Base-by-base conservation (phyloP, 1,284 basidiomycete genomes). In the Ustilago hordei region DNA sequence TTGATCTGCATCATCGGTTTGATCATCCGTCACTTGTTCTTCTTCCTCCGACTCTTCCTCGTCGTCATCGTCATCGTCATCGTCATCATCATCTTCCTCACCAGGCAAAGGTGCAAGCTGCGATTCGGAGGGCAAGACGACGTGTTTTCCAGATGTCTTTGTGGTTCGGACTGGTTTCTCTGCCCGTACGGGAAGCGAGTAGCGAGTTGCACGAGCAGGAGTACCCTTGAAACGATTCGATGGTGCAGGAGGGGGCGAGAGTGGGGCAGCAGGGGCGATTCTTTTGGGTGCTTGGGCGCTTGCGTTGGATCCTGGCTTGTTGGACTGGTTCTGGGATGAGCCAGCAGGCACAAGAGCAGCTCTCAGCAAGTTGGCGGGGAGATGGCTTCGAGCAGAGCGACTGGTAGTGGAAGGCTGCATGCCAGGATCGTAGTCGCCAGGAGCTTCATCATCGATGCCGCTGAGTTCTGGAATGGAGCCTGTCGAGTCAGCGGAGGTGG, bases 81-180 rank as follows among this genome's bases (percentile, higher is more conserved):
- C 80, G 6, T 92, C 72, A 6, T 88, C 88, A 1, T 87, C 88
- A 0, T 87, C 83, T 11, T 79, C 81, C 12, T 76, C 73, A 35
- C 52, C 66, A 0, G 89, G 89, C 6, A 95, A 87, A 0, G 94
- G 93, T 66, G 91, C 92, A 1, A 95, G 93, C 86, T 98, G 95
- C 3, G 94, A 93, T 55, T 92, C 95, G 55, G 93, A 94, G 0
- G 95, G 95, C 12, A 98, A 90, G 23, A 95, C 89, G 7, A 98
- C 94, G 76, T 96, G 93, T 84, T 94, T 94, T 80, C 95, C 94
- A 0, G 92, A 93, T 1, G 93, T 95, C 88, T 98, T 98, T 15
- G 93, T 95, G 0, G 93, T 93, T 54, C 95, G 90, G 4, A 86
- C 93, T 88, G 66, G 91, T 77, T 85, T 86, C 55, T 86, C 84